A percentile compares a stretch with the other conserved stretches of the same genome.
phyloP scores from a whole-genome alignment of 1,139 yeast species.

The Yamadazyma triangularis region DNA sequence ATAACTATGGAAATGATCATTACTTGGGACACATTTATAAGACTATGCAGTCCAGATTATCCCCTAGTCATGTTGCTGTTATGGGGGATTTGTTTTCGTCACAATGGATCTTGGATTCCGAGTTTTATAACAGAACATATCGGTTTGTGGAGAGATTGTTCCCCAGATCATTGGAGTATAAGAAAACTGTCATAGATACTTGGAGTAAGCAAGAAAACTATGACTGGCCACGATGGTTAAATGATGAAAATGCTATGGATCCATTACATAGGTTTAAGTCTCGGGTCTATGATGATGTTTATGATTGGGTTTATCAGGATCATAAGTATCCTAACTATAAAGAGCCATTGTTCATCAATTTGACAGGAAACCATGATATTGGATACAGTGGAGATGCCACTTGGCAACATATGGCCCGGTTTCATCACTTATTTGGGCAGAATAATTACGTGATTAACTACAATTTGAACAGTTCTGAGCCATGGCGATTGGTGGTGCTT shows the following conservation, averaged over 20 bases:
- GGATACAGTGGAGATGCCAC: conserved; percentile 97
- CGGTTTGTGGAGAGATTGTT: conserved; percentile 66
- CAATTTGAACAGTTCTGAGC: conserved; percentile 55
- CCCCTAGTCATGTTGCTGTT: conserved; percentile 80
- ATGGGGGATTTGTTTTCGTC: conserved; percentile 91
- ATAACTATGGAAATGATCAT: conserved; percentile 82
- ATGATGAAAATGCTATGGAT: conserved; percentile 34
- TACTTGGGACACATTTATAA: conserved; percentile 79
- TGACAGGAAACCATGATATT: conserved; percentile 93
- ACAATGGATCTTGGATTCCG: conserved; percentile 90
- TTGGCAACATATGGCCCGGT: conserved; percentile 83
- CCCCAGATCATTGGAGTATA: conserved; percentile 49
- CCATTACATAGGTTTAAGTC: conserved; percentile 43
- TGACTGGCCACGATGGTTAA: conserved; percentile 51
- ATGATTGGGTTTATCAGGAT: conserved; percentile 57
- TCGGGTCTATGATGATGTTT: conserved; percentile 52
- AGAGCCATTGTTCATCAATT: conserved; percentile 63
- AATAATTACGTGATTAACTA: conserved; percentile 78
- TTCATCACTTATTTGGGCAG: conserved; percentile 67
- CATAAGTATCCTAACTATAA: conserved; percentile 28
- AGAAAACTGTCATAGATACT: conserved; percentile 44
- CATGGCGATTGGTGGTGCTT: conserved; percentile 81
- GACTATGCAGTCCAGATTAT: conserved; percentile 55
- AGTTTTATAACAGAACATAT: conserved; percentile 72
- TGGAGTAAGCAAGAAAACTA: conserved; percentile 43